These are phyloP conservation scores for Xylariaceae sp. DNA, from an alignment of 2,329 filamentous ascomycete genomes.

Conservation along the genomic window DNA sequence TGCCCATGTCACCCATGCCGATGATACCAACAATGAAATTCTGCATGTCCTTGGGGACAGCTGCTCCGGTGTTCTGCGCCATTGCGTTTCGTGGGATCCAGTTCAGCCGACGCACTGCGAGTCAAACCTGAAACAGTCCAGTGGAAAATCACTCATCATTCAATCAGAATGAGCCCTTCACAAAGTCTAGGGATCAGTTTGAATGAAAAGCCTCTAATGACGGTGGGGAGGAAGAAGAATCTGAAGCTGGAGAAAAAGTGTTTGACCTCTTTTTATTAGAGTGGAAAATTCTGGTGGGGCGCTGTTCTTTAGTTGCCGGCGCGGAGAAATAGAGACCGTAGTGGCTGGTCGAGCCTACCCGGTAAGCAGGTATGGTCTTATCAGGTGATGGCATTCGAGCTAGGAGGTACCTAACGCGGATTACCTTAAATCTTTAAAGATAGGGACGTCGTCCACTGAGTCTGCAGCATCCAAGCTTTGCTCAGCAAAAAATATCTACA, in stretches of 20 bases:
- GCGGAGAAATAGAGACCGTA: too few species aligned
- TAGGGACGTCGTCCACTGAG: too few species aligned
- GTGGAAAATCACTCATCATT: constrained; percentile 21
- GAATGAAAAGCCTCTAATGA: not conserved
- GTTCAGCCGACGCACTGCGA: constrained; percentile 6
- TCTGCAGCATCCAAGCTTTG: too few species aligned
- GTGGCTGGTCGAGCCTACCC: too few species aligned
- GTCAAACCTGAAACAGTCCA: constrained; percentile 6
- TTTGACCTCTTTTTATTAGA: constrained; percentile 4
- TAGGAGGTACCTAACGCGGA: too few species aligned
- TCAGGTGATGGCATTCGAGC: too few species aligned
- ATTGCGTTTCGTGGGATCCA: constrained; percentile 1
- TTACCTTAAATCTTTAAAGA: too few species aligned
- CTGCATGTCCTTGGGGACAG: constrained; percentile 49
- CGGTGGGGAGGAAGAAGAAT: not conserved
- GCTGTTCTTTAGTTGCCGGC: too few species aligned
- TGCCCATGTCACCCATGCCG: constrained; percentile 99
- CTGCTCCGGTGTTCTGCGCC: constrained; percentile 2
- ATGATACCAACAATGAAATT: constrained; percentile 86
- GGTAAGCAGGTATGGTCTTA: too few species aligned
- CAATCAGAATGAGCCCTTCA: not conserved
- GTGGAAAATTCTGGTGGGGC: constrained; percentile 12
- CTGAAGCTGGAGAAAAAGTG: not conserved
- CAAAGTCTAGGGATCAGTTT: not conserved
- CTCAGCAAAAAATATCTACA: too few species aligned